Base-by-base conservation (phyloP, 2,329 filamentous ascomycete species). In the Chrysosporium keratinophilum region DNA sequence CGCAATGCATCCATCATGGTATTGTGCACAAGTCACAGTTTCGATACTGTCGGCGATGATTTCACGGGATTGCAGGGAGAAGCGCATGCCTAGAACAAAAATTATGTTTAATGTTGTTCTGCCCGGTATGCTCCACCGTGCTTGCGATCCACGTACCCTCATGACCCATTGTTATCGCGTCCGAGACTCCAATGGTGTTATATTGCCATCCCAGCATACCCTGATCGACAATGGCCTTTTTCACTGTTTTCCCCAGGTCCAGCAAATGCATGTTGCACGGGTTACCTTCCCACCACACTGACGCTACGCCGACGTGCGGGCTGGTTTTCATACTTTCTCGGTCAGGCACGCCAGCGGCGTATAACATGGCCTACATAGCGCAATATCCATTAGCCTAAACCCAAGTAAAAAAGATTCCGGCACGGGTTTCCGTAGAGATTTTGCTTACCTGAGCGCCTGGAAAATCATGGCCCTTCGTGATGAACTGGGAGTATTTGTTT, bases 241-340 rank as follows among this genome's bases (percentile, higher is more conserved):
- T 97, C 63, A 93, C 87, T 46, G 87, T 86, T 65, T 88, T 89
- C 35, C 86, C 91, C 58, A 97, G 79, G 60, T 95, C 88, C 56
- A 94, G 78, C 59, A 97, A 83, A 84, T 74, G 64, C 66, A 74
- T 71, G 52, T 95, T 95, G 81, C 90, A 96, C 37, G 91, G 88
- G 67, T 96, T 96, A 28, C 91, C 91, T 71, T 96, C 89, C 90
- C 90, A 97, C 90, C 90, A 96, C 3, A 96, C 87, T 4, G 86
- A 89, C 6, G 89, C 85, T 65, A 96, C 82, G 55, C 91, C 91
- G 23, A 97, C 87, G 59, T 97, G 91, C 11, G 91, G 88, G 51
- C 86, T 85, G 54, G 79, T 91, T 72, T 91, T 90, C 87, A 97
- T 95, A 64, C 84, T 82, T 54, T 93, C 77, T 63, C 82, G 78